phyloP scores from a whole-genome alignment of 768 basidiomycete genomes.

The Mycena olivaceomarginata region DNA sequence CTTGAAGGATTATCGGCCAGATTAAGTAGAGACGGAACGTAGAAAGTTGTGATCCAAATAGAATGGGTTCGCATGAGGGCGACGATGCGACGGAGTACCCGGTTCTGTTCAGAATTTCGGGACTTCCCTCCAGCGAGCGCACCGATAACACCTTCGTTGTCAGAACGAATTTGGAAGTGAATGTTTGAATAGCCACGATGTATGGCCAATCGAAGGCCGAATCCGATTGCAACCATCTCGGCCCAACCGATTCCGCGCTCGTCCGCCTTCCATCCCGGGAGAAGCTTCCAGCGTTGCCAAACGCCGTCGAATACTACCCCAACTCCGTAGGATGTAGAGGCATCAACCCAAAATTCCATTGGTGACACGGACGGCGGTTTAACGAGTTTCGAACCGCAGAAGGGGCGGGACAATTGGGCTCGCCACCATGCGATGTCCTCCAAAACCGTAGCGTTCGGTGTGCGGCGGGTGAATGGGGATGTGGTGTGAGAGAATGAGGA shows the following conservation, averaged over 20 bases:
- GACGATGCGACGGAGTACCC: slow-evolving; percentile 50
- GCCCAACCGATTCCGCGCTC: slow-evolving; percentile 62
- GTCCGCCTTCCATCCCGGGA: slow-evolving; percentile 49
- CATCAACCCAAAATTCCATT: neutral
- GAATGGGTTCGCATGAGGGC: slow-evolving; percentile 44
- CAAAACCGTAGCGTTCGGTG: neutral
- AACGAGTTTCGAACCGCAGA: neutral
- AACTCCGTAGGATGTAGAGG: neutral
- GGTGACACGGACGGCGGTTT: neutral
- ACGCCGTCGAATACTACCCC: neutral
- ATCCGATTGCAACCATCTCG: slow-evolving; percentile 63
- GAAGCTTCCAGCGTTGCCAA: neutral
- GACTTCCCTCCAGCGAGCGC: slow-evolving; percentile 51
- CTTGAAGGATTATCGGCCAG: neutral
- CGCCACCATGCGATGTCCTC: neutral
- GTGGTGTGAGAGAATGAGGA: neutral
- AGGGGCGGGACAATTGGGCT: neutral
- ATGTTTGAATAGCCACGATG: slow-evolving; percentile 42
- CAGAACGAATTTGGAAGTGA: slow-evolving; percentile 52
- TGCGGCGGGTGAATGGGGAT: neutral
- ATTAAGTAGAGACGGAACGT: neutral
- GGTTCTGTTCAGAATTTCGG: slow-evolving; percentile 53
- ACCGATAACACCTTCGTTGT: slow-evolving; percentile 57
- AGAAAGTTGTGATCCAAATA: slow-evolving; percentile 43
- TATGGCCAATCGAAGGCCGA: slow-evolving; percentile 55